A percentile compares a stretch with the other conserved stretches of the same genome.
These are phyloP conservation scores for Tieghemiomyces parasiticus DNA, from an alignment of 192 early-diverging fungal genomes.

Conservation along the genomic window DNA sequence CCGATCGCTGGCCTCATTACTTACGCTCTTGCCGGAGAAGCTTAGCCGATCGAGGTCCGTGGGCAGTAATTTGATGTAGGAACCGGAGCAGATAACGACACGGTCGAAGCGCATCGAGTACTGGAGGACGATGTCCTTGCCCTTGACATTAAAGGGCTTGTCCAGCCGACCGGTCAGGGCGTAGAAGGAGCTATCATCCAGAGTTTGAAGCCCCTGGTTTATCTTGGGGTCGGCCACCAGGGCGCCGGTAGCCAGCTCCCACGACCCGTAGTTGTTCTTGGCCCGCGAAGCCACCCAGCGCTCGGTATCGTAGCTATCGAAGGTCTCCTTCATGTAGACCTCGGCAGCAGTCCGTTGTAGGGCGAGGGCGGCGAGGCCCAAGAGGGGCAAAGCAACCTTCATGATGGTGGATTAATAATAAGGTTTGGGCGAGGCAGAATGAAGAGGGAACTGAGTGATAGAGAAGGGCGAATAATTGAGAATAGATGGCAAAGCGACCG, in stretches of 20 bases:
- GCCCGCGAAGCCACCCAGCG: constrained; percentile 55
- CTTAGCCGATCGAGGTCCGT: constrained; percentile 55
- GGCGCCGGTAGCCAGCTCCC: constrained; percentile 54
- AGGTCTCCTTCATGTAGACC: constrained; percentile 80
- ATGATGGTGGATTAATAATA: constrained; percentile 11
- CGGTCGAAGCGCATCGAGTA: constrained; percentile 88
- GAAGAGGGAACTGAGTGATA: neutral
- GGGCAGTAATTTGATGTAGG: constrained; percentile 80
- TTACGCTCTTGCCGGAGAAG: constrained; percentile 67
- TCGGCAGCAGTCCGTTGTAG: constrained; percentile 27
- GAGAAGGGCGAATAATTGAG: neutral
- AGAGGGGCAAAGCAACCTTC: constrained; percentile 25
- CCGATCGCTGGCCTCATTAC: too few relatives aligned
- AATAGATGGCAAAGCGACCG: neutral
- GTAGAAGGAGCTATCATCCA: constrained; percentile 74
- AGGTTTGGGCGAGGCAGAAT: too few relatives aligned
- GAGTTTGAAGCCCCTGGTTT: constrained; percentile 59
- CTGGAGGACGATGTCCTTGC: constrained; percentile 74
- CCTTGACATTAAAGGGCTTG: constrained; percentile 61
- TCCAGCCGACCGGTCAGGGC: constrained; percentile 61
- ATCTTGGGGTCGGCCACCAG: constrained; percentile 57
- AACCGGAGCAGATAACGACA: constrained; percentile 81
- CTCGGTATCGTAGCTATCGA: constrained; percentile 35
- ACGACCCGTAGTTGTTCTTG: constrained; percentile 55
- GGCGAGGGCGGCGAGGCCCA: constrained; percentile 23